These are phyloP conservation scores for Apiotrichum gracile DNA, from an alignment of 1,284 basidiomycete genomes.

Conservation along the genomic window DNA sequence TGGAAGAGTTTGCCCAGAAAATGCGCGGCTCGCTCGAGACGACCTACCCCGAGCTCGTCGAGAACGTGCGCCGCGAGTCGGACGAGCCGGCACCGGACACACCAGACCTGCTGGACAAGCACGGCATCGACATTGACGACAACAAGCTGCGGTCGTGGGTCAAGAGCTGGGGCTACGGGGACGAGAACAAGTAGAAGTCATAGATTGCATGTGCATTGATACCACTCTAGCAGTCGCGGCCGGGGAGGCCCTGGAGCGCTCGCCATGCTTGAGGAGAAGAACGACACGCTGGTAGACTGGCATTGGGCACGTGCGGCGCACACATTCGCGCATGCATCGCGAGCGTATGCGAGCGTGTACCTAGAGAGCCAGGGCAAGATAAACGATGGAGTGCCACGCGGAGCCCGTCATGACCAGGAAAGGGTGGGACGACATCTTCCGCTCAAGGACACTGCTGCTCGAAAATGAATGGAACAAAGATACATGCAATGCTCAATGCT, in stretches of 20 bases:
- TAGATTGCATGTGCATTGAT: neutral
- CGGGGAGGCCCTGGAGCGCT: no score
- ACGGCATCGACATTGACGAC: constrained; percentile 14
- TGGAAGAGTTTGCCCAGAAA: constrained; percentile 29
- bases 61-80: constrained; percentile 12
- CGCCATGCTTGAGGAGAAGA: no score
- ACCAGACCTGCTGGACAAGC: constrained; percentile 5
- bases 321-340: no score
- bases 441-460: no score
- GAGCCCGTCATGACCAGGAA: no score
- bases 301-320: no score
- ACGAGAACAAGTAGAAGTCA: neutral
- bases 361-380: no score
- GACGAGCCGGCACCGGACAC: constrained; percentile 1
- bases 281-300: no score
- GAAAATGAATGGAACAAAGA: neutral
- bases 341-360: no score
- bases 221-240: neutral
- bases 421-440: no score
- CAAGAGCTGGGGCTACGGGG: constrained; percentile 7
- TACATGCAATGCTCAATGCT: neutral
- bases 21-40: constrained; percentile 29
- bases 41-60: constrained; percentile 22
- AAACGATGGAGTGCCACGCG: no score
- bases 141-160: constrained; percentile 12